Conservation (phyloP, 768 basidiomycete genomes). For the Termitomyces heimii region DNA sequence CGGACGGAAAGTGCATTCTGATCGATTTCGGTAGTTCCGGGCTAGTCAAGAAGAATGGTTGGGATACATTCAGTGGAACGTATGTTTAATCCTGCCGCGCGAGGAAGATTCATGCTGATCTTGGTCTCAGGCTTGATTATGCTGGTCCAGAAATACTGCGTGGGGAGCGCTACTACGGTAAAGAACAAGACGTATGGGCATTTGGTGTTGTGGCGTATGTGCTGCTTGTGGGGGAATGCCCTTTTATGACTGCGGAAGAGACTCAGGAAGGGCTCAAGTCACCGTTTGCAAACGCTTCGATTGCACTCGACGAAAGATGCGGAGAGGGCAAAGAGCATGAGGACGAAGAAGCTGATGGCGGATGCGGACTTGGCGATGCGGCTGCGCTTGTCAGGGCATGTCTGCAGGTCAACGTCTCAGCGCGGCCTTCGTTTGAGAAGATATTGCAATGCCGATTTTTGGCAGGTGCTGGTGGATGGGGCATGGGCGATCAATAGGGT, state of each 20-base stretch:
- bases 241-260: conserved; percentile 86
- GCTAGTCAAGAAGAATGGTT: conserved; percentile 73
- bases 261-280: conserved; percentile 80
- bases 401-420: conserved; percentile 68
- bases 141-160: conserved; percentile 95
- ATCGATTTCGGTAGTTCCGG: conserved; percentile 98
- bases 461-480: conserved; percentile 74
- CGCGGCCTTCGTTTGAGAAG: conserved; percentile 82
- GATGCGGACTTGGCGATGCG: conserved; percentile 80
- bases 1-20: conserved; percentile 77
- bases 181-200: conserved; percentile 98
- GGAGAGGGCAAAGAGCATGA: conserved; percentile 65
- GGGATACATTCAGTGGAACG: conserved; percentile 94
- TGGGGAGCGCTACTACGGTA: conserved; percentile 91
- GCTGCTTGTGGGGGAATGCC: conserved; percentile 86
- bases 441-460: conserved; percentile 80
- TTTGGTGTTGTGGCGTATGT: conserved; percentile 97
- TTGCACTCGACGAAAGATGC: conserved; percentile 76
- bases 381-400: conserved; percentile 81
- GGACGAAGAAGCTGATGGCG: conserved; percentile 77
- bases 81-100: conserved; percentile 35
- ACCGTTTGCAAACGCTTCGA: conserved; percentile 70
- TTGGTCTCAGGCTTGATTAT: conserved; percentile 68
- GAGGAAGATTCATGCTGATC: conserved; percentile 1
- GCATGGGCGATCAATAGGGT: conserved; percentile 21